Percentiles rank a stretch among this genome's conserved stretches.
Evolutionary conservation across 768 basidiomycete species (phyloP).

Genomic region (Macrolepiota dolichaula): DNA sequence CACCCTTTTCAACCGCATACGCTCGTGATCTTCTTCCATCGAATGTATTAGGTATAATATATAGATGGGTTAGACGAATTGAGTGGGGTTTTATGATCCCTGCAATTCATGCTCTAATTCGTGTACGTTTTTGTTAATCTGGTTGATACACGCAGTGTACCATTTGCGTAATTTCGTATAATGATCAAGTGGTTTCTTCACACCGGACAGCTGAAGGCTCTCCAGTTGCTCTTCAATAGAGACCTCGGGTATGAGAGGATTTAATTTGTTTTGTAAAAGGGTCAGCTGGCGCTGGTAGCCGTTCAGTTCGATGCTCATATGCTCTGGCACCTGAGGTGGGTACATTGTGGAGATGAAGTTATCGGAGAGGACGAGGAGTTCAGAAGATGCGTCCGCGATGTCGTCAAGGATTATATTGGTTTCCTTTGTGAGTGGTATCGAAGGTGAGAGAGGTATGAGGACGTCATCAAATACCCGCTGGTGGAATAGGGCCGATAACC

Average conservation of each 20-base stretch:
- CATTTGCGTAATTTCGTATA: conserved; percentile 45
- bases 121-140: conserved; percentile 45
- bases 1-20: neutral
- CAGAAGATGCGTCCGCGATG: conserved; percentile 46
- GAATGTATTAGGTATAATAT: neutral
- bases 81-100: neutral
- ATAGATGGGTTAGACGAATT: neutral
- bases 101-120: conserved; percentile 18
- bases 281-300: conserved; percentile 34
- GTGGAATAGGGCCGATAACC: conserved; percentile 58
- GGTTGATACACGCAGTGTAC: conserved; percentile 64
- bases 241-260: conserved; percentile 19
- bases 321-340: conserved; percentile 49
- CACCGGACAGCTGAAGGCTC: conserved; percentile 22
- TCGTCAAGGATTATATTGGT: conserved; percentile 40
- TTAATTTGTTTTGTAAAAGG: conserved; percentile 29
- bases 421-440: conserved; percentile 15
- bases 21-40: neutral
- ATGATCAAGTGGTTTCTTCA: conserved; percentile 16
- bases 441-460: conserved; percentile 27
- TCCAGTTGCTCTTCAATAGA: conserved; percentile 28
- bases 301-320: conserved; percentile 36
- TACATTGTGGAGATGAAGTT: conserved; percentile 69
- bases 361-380: conserved; percentile 54
- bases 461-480: conserved; percentile 54